Conservation (phyloP, 2,329 filamentous ascomycete species). For the Fusarium udum region DNA sequence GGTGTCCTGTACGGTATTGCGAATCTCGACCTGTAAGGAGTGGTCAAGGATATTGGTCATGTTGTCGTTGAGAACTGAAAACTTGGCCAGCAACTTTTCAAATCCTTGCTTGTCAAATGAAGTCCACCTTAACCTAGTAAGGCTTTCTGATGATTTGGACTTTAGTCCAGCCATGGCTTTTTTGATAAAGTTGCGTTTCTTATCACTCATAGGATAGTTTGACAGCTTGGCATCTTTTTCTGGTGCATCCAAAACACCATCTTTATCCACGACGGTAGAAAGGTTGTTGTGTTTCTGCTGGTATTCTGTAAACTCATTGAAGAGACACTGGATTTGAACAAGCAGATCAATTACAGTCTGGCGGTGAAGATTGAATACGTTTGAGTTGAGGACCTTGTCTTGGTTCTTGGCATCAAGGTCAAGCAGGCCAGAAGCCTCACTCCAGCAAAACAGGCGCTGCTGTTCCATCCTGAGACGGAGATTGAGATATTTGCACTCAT, state of each 20-base stretch:
- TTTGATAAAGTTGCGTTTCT: conserved; percentile 55
- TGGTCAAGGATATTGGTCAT: conserved; percentile 60
- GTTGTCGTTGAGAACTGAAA: conserved; percentile 57
- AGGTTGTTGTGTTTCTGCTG: conserved; percentile 53
- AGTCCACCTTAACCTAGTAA: conserved; percentile 54
- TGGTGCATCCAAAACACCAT: conserved; percentile 49
- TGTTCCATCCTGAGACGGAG: conserved; percentile 60
- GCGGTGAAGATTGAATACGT: conserved; percentile 59
- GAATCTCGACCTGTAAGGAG: conserved; percentile 57
- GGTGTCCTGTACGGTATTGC: conserved; percentile 58
- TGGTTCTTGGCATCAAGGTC: conserved; percentile 54
- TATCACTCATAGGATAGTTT: conserved; percentile 55
- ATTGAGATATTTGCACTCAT: conserved; percentile 60
- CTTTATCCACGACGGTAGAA: conserved; percentile 47
- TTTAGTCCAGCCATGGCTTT: conserved; percentile 54
- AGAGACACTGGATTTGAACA: conserved; percentile 58
- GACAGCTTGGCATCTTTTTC: conserved; percentile 57
- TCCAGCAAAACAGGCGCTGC: conserved; percentile 60
- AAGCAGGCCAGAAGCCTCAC: conserved; percentile 58
- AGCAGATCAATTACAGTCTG: conserved; percentile 60
- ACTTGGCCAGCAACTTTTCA: conserved; percentile 55
- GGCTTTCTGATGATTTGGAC: conserved; percentile 48
- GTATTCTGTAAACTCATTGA: conserved; percentile 56
- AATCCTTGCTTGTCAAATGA: conserved; percentile 59
- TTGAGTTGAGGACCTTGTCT: conserved; percentile 56